These are phyloP conservation scores for Chloromonas sp. DNA, from an alignment of 163 green algal species.

Conservation along the genomic window DNA sequence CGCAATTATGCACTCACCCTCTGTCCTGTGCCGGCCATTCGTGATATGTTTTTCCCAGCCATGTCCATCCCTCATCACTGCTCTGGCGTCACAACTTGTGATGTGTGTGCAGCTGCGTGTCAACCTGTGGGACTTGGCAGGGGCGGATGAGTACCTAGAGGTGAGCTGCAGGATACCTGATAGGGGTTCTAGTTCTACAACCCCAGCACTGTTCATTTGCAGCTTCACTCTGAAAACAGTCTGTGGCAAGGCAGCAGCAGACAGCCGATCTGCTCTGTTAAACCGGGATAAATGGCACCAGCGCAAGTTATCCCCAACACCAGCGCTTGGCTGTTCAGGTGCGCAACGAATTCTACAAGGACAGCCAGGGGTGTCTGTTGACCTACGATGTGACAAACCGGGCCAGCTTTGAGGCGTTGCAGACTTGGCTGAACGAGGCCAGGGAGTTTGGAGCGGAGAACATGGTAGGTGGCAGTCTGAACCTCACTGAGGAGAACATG, in stretches of 20 bases:
- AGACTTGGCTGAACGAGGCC: constrained; percentile 50
- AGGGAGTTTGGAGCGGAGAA: constrained; percentile 34
- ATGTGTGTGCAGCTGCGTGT: constrained; percentile 40
- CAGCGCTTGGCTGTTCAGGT: constrained; percentile 6
- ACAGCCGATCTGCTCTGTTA: background rate
- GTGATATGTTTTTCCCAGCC: too few species aligned
- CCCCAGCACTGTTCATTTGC: background rate
- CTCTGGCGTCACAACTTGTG: too few species aligned
- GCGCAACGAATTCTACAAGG: constrained; percentile 66
- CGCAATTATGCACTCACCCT: too few species aligned
- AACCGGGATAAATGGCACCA: too few species aligned
- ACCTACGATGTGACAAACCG: constrained; percentile 56
- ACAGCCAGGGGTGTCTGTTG: constrained; percentile 50
- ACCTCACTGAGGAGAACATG: background rate
- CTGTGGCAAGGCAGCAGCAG: background rate
- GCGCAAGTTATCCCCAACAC: too few species aligned
- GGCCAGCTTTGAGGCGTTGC: constrained; percentile 47
- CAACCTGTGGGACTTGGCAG: constrained; percentile 65
- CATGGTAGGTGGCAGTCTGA: constrained; percentile 25
- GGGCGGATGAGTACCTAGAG: constrained; percentile 44
- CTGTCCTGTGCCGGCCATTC: too few species aligned
- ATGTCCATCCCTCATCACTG: too few species aligned
- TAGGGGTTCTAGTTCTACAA: background rate
- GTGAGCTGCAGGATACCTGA: constrained; percentile 8
- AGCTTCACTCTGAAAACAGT: too few species aligned